phyloP scores from a whole-genome alignment of 1,284 basidiomycete genomes.

The Tausonia pullulans region DNA sequence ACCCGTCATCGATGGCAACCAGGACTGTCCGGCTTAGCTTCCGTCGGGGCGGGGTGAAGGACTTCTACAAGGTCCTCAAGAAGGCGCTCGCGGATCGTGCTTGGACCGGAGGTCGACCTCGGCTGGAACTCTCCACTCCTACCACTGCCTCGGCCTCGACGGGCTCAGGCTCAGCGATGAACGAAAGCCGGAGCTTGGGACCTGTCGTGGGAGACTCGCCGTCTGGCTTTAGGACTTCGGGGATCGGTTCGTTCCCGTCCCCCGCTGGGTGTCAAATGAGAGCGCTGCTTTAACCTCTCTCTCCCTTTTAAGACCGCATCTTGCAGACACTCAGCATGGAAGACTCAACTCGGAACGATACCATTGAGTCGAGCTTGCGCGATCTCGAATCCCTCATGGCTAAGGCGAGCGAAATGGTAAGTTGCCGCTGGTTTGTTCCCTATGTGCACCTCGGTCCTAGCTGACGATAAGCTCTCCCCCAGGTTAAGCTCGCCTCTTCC shows the following conservation, averaged over 20 bases:
- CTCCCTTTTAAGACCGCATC: conserved; percentile 49
- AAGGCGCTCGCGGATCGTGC: conserved; percentile 61
- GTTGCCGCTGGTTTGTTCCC: no score
- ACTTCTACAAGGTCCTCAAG: conserved; percentile 70
- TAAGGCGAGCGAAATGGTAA: conserved; percentile 79
- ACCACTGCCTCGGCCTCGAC: no score
- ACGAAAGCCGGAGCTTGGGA: no score
- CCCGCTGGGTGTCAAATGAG: no score
- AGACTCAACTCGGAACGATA: conserved; percentile 51
- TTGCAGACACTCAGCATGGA: conserved; percentile 57
- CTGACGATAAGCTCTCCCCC: not conserved
- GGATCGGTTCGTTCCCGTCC: conserved; percentile 10
- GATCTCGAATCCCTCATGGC: conserved; percentile 87
- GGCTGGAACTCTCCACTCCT: not conserved
- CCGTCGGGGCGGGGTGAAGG: conserved; percentile 76
- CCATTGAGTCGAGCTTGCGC: conserved; percentile 67
- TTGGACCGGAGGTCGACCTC: conserved; percentile 53
- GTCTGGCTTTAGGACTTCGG: no score
- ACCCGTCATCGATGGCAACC: not conserved
- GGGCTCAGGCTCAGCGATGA: no score
- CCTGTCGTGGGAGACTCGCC: no score
- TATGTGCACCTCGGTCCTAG: not conserved
- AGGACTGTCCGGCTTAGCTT: conserved; percentile 54
- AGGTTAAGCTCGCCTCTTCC: conserved; percentile 63
- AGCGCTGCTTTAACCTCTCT: no score